A percentile compares a stretch with the other conserved stretches of the same genome.
These are phyloP conservation scores for Phytophthora ohioensis DNA, from an alignment of 352 stramenopile species.

Conservation along the genomic window DNA sequence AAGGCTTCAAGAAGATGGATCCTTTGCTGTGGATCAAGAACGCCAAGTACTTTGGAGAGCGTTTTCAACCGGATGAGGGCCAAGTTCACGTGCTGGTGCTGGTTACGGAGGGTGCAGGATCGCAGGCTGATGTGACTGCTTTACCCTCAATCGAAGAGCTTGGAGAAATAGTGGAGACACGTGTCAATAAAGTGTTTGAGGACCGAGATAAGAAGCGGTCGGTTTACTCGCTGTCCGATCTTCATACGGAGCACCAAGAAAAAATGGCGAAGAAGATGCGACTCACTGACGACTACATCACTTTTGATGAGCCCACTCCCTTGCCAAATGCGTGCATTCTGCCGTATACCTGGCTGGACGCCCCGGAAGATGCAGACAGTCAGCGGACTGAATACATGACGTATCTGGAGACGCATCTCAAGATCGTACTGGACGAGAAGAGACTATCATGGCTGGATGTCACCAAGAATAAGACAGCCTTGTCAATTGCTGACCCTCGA, in stretches of 20 bases:
- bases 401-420: conserved; percentile 20
- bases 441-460: conserved; percentile 14
- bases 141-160: too few relatives aligned
- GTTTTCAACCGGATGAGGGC: too few relatives aligned
- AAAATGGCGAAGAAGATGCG: conserved; percentile 14
- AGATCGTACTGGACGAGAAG: conserved; percentile 3
- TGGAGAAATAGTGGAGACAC: background rate
- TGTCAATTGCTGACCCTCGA: background rate
- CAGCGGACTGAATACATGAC: conserved; percentile 3
- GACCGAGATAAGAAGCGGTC: conserved; percentile 20
- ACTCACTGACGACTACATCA: conserved; percentile 5
- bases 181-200: conserved; percentile 12
- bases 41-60: too few relatives aligned
- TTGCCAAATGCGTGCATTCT: background rate
- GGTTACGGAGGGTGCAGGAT: too few relatives aligned
- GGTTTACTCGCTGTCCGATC: conserved; percentile 11
- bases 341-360: conserved; percentile 4
- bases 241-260: conserved; percentile 2
- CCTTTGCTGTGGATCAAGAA: background rate
- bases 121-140: too few relatives aligned
- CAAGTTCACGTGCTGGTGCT: background rate
- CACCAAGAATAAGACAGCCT: background rate
- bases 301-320: background rate
- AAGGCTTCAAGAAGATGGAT: background rate
- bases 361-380: conserved; percentile 4